Evolutionary conservation across 2,329 filamentous ascomycete species (phyloP), one percentile per base, ranked within the genome.

Genomic region (Colletotrichum karsti): DNA sequence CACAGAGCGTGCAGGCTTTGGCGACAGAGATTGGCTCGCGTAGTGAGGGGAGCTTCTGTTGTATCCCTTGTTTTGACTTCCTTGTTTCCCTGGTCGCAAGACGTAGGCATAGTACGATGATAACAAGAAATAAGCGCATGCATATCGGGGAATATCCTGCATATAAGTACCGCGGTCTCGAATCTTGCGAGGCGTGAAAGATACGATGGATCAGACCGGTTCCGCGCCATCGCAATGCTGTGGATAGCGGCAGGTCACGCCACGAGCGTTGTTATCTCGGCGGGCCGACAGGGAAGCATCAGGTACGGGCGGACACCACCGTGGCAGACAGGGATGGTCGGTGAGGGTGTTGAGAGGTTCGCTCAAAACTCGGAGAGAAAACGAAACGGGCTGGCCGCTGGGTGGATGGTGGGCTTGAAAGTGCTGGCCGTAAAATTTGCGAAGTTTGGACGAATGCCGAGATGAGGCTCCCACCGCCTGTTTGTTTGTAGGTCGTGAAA

Each of bases 301-400:
- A 51, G 35, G 59, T 42, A 56, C 24, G 20, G 18, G 5, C 22
- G 44, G 28, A 37, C 39, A 44, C n/a, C n/a, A n/a, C n/a, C n/a
- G n/a, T n/a, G n/a, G 44, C 15, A 44, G 41, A 7, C 63, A 67
- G 42, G 59, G 63, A 50, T 42, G 41, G 8, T 54, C 35, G 22
- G 20, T 20, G 41, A 33, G 24, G 57, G 30, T 48, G 39, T 63
- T 15, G 20, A 15, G 33, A 50, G 3, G 24, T 48, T 68, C 60
- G 65, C 65, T 68, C 46, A 7, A 41, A 65, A 33, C 46, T 67
- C 65, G 65, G 65, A 59, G 30, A 64, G 60, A 26, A 58, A 58
- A 24, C 20, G 10, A 39, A 37, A 20, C 18, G 8, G 18, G 26
- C 13, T 6, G 22, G 20, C 35, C 37, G 20, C 15, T 39, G 22